A percentile compares a stretch with the other conserved stretches of the same genome.
Conservation (phyloP, 495 filamentous ascomycete genomes). For the Neurospora africana region DNA sequence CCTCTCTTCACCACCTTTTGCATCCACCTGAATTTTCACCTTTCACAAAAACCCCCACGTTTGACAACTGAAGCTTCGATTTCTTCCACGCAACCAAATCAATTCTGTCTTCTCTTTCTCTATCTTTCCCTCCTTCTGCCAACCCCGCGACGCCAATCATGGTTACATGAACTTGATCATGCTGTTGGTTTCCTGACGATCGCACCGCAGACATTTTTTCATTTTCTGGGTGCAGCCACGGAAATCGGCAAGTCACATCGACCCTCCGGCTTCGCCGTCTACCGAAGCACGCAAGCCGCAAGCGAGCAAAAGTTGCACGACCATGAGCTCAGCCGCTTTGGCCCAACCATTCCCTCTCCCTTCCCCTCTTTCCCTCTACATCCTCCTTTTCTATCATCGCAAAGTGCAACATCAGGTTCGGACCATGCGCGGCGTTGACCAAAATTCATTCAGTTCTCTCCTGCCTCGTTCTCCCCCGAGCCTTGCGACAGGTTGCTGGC, state of each 20-base stretch:
- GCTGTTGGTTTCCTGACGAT: neutral
- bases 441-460: neutral
- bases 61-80: conserved; percentile 14
- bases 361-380: neutral
- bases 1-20: neutral
- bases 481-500: neutral
- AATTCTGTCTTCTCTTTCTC: neutral
- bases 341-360: neutral
- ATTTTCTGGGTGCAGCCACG: conserved; percentile 2
- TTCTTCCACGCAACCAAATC: conserved; percentile 11
- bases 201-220: neutral
- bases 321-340: neutral
- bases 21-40: neutral
- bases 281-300: neutral
- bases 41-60: conserved; percentile 11
- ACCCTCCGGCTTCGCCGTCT: conserved; percentile 15
- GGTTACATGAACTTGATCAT: neutral
- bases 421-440: neutral
- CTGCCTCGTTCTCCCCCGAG: neutral
- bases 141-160: neutral
- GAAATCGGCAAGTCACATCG: conserved; percentile 5
- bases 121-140: conserved; percentile 1
- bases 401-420: neutral
- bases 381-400: neutral
- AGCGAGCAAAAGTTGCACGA: neutral